These are phyloP conservation scores for Podila epicladia DNA, from an alignment of 192 early-diverging fungal genomes.

Conservation along the genomic window DNA sequence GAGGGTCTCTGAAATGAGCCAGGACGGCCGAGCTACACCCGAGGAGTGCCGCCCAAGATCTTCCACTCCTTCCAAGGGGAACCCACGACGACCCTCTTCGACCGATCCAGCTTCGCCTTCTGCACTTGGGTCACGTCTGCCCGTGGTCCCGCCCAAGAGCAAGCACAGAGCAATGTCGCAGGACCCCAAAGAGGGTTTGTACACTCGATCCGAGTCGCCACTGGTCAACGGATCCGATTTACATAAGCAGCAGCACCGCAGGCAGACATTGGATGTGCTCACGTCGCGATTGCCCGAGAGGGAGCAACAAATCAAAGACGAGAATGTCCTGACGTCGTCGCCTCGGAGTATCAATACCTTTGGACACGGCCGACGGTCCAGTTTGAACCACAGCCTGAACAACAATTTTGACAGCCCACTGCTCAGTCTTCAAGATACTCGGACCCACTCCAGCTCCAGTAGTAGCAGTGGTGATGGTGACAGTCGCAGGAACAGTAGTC, in stretches of 20 bases:
- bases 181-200: conserved; percentile 15
- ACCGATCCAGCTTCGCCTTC: neutral
- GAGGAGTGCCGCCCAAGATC: neutral
- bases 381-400: conserved; percentile 7
- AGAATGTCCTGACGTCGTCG: neutral
- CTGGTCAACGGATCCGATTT: neutral
- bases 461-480: neutral
- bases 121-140: neutral
- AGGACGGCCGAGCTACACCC: neutral
- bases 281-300: neutral
- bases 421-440: neutral
- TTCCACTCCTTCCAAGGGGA: neutral
- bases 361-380: conserved; percentile 25
- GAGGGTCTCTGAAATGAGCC: too few species aligned
- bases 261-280: neutral
- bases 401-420: neutral
- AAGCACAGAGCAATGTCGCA: conserved; percentile 11
- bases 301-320: neutral
- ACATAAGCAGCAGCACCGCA: neutral
- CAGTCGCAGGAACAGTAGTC: neutral
- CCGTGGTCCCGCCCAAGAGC: conserved; percentile 28
- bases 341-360: conserved; percentile 9
- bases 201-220: neutral
- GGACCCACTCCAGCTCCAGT: neutral
- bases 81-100: neutral